phyloP scores from a whole-genome alignment of 2,329 filamentous ascomycete genomes.

The Calonectria pseudoreteaudii region DNA sequence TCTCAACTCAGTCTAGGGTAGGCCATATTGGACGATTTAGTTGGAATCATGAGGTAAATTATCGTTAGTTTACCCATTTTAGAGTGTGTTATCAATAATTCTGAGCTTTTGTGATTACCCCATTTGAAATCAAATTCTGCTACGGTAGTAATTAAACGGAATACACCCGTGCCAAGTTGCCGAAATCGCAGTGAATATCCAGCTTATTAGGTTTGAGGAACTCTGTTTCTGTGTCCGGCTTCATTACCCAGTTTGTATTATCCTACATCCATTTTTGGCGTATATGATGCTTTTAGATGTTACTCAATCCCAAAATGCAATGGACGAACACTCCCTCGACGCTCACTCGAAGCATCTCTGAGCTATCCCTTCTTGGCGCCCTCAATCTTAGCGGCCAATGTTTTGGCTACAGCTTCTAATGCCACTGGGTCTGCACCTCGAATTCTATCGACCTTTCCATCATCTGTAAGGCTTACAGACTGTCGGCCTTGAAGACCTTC shows the following conservation, averaged over 20 bases:
- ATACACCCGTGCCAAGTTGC: neutral
- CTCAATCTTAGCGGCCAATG: conserved; percentile 33
- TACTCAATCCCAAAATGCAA: neutral
- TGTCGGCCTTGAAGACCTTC: conserved; percentile 33
- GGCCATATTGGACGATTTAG: neutral
- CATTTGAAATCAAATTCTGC: neutral
- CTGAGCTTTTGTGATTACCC: neutral
- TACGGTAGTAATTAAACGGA: neutral
- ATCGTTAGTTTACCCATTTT: neutral
- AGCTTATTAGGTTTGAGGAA: neutral
- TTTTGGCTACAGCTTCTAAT: conserved; percentile 42
- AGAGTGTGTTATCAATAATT: neutral
- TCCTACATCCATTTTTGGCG: neutral
- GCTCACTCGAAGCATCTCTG: too few relatives aligned
- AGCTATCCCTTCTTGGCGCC: neutral
- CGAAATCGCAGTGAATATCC: neutral
- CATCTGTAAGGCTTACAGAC: conserved; percentile 38
- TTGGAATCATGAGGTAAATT: neutral
- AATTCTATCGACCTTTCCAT: conserved; percentile 46
- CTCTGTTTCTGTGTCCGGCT: neutral
- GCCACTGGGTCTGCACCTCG: conserved; percentile 45
- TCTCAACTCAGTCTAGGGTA: neutral
- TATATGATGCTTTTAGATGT: neutral
- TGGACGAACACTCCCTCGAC: neutral
- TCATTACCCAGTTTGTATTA: neutral